These are phyloP conservation scores for Puccinia brachypodii DNA, from an alignment of 1,284 basidiomycete species.

Conservation along the genomic window DNA sequence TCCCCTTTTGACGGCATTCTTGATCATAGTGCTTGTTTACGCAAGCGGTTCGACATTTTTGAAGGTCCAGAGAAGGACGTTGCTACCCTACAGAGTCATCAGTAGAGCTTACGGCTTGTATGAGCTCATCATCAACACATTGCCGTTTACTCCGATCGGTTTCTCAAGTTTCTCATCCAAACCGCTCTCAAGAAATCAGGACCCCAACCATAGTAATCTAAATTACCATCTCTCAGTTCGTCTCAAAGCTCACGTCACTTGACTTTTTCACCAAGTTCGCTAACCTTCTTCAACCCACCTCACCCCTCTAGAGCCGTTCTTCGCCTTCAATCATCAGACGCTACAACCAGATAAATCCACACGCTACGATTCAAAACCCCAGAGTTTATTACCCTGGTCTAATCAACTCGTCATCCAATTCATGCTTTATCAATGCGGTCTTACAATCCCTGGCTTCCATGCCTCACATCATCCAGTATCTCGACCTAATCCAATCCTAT, in stretches of 20 bases:
- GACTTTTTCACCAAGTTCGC: background rate
- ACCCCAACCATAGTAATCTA: background rate
- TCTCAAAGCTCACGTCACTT: background rate
- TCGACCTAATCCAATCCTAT: slow-evolving; percentile 65
- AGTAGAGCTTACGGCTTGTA: slow-evolving; percentile 17
- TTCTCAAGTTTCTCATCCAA: slow-evolving; percentile 6
- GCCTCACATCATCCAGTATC: slow-evolving; percentile 61
- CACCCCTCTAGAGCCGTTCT: background rate
- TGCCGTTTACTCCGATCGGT: background rate
- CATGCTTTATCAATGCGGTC: slow-evolving; percentile 93
- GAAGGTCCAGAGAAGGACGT: background rate
- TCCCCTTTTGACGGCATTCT: background rate
- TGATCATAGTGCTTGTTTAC: background rate
- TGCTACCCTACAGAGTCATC: background rate
- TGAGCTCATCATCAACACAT: slow-evolving; percentile 15
- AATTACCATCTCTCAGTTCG: slow-evolving; percentile 13
- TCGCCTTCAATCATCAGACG: background rate
- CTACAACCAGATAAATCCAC: background rate
- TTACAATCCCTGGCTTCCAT: slow-evolving; percentile 87
- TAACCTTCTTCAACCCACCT: background rate
- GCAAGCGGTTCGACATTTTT: slow-evolving; percentile 7
- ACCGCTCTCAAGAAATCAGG: slow-evolving; percentile 1
- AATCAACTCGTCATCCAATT: slow-evolving; percentile 88
- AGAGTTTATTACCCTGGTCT: slow-evolving; percentile 72
- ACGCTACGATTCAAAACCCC: background rate